phyloP scores from a whole-genome alignment of 73 alveolate species.

The Paramecium pentaurelia region DNA sequence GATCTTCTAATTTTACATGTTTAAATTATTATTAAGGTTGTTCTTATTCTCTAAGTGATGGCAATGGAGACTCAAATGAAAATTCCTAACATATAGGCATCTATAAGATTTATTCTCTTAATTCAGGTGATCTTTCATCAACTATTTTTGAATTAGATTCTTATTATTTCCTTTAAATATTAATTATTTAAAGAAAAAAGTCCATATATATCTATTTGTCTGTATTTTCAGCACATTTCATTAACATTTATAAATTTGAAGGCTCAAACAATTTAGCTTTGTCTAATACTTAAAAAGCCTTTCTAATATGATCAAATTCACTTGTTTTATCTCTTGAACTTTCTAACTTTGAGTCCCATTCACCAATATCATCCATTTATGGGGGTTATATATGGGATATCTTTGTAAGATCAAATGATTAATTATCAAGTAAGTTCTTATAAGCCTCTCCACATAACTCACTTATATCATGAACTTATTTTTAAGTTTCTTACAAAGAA shows the following conservation, averaged over 20 bases:
- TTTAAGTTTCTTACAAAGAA: not conserved
- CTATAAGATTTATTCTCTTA: constrained; percentile 8
- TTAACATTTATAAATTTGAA: not conserved
- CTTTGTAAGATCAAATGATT: constrained; percentile 3
- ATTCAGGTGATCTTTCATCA: constrained; percentile 31
- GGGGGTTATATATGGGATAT: not conserved
- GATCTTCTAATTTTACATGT: constrained; percentile 29
- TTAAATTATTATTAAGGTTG: not conserved
- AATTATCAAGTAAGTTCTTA: constrained; percentile 9
- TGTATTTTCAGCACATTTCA: constrained; percentile 42
- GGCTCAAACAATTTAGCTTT: constrained; percentile 39
- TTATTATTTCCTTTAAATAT: not conserved
- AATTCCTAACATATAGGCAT: constrained; percentile 36
- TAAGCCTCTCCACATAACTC: constrained; percentile 36
- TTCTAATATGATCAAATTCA: not conserved
- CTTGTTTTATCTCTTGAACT: not conserved
- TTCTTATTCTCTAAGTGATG: not conserved
- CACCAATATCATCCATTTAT: constrained; percentile 1
- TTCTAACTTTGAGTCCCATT: constrained; percentile 47
- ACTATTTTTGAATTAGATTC: not conserved
- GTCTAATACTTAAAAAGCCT: constrained; percentile 17
- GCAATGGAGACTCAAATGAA: constrained; percentile 45
- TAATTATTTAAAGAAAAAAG: constrained; percentile 1
- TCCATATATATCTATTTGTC: constrained; percentile 32
- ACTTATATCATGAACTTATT: constrained; percentile 9